Base-by-base conservation (phyloP, 108 stramenopile species). In the Cyclotella kingstonii region DNA sequence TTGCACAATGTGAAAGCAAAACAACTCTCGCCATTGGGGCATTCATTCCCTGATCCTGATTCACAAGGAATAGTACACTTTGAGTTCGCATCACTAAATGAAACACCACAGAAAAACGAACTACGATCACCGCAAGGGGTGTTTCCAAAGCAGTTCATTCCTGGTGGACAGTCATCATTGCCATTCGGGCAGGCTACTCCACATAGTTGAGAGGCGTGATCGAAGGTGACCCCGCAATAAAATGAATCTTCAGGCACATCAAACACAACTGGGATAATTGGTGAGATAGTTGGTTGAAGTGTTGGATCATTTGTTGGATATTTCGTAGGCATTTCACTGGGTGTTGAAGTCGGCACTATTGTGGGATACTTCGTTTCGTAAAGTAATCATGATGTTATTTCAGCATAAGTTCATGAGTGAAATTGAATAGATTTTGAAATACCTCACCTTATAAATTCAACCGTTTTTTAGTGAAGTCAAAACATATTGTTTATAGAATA, bases 1-100 rank as follows among this genome's bases (percentile, higher is more conserved):
- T 63, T 75, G 51, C 85, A 74, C 88, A 81, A 14, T 81, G 81
- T 33, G 81, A 87, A 76, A 66, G 91, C 88, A 68, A 80, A 90
- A 50, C 91, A 93, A 55, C 67, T 82, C 58, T 90, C 70, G n/a
- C 74, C 83, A 41, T 66, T 68, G 0, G 87, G 86, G 68, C 91
- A 93, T 42, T 84, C 86, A 21, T 67, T 44, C 1, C 84, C 68
- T 18, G 68, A 73, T 19, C 87, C 91, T 42, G 46, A 45, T 21
- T 86, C 83, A 68, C 91, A 93, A 11, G 80, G 87, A 12, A 41
- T 70, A 4, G 62, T 56, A 56, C 91, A 93, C 29, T 76, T 68
- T 25, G 56, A 22, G 15, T 84, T 58, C 5, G 91, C 91, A 71
- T 89, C 81, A 49, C 85, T 81, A 80, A 84, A 93, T 35, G 82